Conservation (phyloP, 2,329 filamentous ascomycete genomes). For the Aspergillus latus region DNA sequence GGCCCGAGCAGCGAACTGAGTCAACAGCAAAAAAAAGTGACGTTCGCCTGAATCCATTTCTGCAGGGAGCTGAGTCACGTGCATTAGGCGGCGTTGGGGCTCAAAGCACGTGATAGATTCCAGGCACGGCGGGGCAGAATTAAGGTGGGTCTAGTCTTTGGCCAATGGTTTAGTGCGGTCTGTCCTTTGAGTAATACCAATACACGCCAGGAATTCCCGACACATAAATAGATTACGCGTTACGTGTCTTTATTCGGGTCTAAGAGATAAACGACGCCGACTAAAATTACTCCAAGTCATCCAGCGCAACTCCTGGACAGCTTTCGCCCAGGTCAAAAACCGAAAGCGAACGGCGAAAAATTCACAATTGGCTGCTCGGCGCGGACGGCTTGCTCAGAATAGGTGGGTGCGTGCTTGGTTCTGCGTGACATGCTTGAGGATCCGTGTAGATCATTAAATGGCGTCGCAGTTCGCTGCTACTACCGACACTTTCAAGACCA, state of each 20-base stretch:
- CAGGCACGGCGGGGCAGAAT: constrained; percentile 12
- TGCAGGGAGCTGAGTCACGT: constrained; percentile 24
- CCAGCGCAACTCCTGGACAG: constrained; percentile 18
- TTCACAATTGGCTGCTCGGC: constrained; percentile 8
- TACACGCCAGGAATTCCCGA: constrained; percentile 16
- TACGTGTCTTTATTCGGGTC: constrained; percentile 6
- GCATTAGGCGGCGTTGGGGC: constrained; percentile 9
- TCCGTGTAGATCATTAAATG: neutral
- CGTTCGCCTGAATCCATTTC: constrained; percentile 25
- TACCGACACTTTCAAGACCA: neutral
- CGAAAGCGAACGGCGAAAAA: neutral
- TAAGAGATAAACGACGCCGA: neutral
- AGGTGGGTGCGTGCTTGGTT: constrained; percentile 5
- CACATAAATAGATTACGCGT: constrained; percentile 12
- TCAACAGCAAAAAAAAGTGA: constrained; percentile 30
- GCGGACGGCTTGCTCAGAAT: neutral
- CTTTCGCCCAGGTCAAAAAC: constrained; percentile 11
- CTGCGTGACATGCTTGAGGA: neutral
- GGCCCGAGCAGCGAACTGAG: neutral
- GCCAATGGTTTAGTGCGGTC: constrained; percentile 33
- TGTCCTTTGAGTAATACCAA: constrained; percentile 34
- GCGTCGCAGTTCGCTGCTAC: neutral
- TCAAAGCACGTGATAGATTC: constrained; percentile 19
- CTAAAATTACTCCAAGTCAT: constrained; percentile 9
- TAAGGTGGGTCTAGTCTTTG: neutral